Evolutionary conservation across 1,139 yeast species (phyloP), one percentile per base, ranked within the genome.

Genomic region (Taiozyma sp.): DNA sequence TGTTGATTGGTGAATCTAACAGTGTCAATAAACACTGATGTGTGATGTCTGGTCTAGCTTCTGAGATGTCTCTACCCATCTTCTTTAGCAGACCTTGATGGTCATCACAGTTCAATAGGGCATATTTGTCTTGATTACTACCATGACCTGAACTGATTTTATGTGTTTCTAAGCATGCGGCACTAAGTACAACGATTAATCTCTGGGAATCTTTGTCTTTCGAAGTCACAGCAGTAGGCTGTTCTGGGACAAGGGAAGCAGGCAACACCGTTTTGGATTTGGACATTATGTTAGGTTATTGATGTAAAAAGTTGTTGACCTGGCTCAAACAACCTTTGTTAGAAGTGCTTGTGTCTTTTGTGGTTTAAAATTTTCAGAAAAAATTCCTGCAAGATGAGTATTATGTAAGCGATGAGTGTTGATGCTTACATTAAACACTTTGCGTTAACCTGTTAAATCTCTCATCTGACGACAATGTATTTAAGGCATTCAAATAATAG

Each of bases 31-130:
- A 80, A 74, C 99, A 93, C 69, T 88, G 93, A 68, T 93, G 99
- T 45, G 98, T 91, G 63, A 93, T 93, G 69, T 93, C 99, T 22
- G 99, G 99, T 69, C 99, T 82, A 6, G 97, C 98, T 67, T 93
- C 99, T 45, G 97, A 91, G 59, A 93, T 93, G 67, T 93, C 98
- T 66, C 97, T 80, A 46, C 96, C 96, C 95, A 91, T 89, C 67
- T 90, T 91, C 69, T 95, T 86, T 62, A 93, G 75, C 51, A 93
- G 76, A 16, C 98, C 98, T 72, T 93, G 99, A 68, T 93, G 99
- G 68, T 93, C 99, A 69, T 93, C 99, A 75, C 99, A 93, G 73
- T 93, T 93, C 62, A 93, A 76, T 56, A 93, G 73, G 0, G 96
- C 97, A 65, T 86, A 93, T 67, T 93, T 88, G 67, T 91, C 98